A percentile compares a stretch with the other conserved stretches of the same genome.
These are phyloP conservation scores for Trichosporon coremiiforme DNA, from an alignment of 1,284 basidiomycete species.

Conservation along the genomic window DNA sequence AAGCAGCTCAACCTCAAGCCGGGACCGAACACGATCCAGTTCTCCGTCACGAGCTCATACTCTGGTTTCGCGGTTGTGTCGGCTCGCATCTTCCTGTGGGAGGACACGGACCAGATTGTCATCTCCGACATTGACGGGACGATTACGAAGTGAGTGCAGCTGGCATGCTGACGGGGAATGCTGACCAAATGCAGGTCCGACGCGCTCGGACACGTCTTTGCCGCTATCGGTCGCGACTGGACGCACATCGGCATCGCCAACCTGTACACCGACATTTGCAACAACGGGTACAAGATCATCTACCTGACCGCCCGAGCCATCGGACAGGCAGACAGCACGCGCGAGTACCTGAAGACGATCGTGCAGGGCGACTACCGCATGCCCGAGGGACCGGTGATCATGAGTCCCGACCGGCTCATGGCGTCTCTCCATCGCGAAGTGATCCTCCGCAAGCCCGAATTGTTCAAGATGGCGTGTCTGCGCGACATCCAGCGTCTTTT, in stretches of 20 bases:
- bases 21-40: constrained; percentile 90
- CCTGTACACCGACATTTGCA: constrained; percentile 91
- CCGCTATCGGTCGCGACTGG: constrained; percentile 99
- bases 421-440: constrained; percentile 93
- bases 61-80: constrained; percentile 84
- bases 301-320: constrained; percentile 98
- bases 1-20: constrained; percentile 83
- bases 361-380: constrained; percentile 94
- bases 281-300: constrained; percentile 98
- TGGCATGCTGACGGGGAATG: background rate
- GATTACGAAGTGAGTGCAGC: constrained; percentile 82
- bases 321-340: constrained; percentile 95
- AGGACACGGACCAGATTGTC: constrained; percentile 82
- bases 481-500: constrained; percentile 94
- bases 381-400: constrained; percentile 97
- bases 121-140: constrained; percentile 99
- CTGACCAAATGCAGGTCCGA: constrained; percentile 69
- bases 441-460: constrained; percentile 97
- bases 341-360: constrained; percentile 93
- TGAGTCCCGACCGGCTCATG: constrained; percentile 97
- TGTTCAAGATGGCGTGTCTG: constrained; percentile 99
- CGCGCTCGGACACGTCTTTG: constrained; percentile 94
- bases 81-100: constrained; percentile 95
- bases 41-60: constrained; percentile 80
- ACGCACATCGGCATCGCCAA: constrained; percentile 98